A percentile compares a stretch with the other conserved stretches of the same genome.
These are phyloP conservation scores for Chloris gayana DNA, from an alignment of 176 grass and related monocot genomes.

Conservation along the genomic window DNA sequence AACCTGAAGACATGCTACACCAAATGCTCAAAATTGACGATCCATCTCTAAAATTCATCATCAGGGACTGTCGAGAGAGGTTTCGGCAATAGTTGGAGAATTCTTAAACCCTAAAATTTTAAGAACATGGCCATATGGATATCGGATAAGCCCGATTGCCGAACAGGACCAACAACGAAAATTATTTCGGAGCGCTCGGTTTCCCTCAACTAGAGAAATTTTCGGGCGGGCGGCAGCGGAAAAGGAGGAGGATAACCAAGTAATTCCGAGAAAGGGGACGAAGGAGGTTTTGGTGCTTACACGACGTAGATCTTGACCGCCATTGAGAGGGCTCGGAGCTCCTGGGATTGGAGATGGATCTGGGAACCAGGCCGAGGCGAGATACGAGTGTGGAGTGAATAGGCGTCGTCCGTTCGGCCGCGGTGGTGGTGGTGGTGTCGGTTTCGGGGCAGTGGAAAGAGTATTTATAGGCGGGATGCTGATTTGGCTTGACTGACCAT, in stretches of 20 bases:
- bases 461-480: conserved; percentile 38
- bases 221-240: not conserved
- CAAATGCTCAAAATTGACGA: not conserved
- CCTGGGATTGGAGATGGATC: conserved; percentile 12
- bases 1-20: not conserved
- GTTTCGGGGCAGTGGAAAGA: not conserved
- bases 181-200: not conserved
- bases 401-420: not conserved
- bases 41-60: conserved; percentile 4
- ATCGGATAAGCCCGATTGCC: not conserved
- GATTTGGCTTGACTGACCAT: conserved; percentile 38
- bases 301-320: conserved; percentile 81
- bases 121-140: not conserved
- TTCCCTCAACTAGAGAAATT: not conserved
- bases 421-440: conserved; percentile 7
- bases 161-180: not conserved
- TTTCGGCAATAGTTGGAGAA: not conserved
- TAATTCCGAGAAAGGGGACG: conserved; percentile 15
- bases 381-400: not conserved
- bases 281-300: conserved; percentile 52
- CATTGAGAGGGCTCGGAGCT: conserved; percentile 59
- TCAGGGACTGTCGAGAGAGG: not conserved
- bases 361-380: not conserved
- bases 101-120: not conserved
- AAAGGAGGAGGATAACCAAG: not conserved